Evolutionary conservation across 2,329 filamentous ascomycete genomes (phyloP).

Genomic region (Hymenoscyphus salicellus): DNA sequence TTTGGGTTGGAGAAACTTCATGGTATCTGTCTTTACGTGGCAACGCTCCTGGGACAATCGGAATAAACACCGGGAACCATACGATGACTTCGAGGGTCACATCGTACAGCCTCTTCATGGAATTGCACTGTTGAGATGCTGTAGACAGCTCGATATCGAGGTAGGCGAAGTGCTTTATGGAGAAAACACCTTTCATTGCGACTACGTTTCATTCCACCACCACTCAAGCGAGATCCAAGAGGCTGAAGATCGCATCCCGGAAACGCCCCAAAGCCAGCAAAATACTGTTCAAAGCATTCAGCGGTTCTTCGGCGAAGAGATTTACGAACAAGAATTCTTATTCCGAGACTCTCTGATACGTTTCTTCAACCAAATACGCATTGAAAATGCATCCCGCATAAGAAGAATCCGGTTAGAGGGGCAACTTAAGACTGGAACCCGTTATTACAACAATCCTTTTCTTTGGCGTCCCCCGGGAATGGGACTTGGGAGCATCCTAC

Average conservation of each 20-base stretch:
- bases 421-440: not conserved
- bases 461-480: not conserved
- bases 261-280: not conserved
- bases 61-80: not conserved
- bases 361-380: not conserved
- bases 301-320: not conserved
- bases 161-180: not conserved
- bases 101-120: not conserved
- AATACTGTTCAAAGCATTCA: not conserved
- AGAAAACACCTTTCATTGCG: not conserved
- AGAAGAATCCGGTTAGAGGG: not conserved
- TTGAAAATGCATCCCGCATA: not conserved
- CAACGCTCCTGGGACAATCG: not conserved
- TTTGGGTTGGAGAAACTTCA: not conserved
- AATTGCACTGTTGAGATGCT: not conserved
- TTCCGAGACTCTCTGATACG: not conserved
- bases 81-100: not conserved
- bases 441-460: too few species aligned
- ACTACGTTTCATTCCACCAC: not conserved
- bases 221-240: not conserved
- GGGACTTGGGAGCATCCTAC: not conserved
- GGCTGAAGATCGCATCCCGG: not conserved
- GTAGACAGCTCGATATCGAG: not conserved
- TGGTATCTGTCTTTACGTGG: not conserved
- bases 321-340: not conserved